Conservation (phyloP, 2,329 filamentous ascomycete species). For the Clathrospora elynae region DNA sequence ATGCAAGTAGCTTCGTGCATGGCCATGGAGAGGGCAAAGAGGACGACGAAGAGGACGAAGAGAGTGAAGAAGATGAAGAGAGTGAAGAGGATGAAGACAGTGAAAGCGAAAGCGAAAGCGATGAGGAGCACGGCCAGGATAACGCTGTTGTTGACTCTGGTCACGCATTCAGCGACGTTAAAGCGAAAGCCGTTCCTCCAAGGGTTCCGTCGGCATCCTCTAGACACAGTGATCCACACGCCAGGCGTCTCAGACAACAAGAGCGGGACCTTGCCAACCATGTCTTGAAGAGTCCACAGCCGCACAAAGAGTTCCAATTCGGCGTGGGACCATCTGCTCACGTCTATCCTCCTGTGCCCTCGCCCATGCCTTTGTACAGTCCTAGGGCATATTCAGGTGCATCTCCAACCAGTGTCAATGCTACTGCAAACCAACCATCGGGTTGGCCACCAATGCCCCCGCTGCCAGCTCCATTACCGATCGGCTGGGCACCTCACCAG, state of each 20-base stretch:
- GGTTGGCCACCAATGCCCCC: slow-evolving; percentile 30
- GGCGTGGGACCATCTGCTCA: slow-evolving; percentile 32
- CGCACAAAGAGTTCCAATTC: slow-evolving; percentile 40
- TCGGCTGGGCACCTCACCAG: slow-evolving; percentile 33
- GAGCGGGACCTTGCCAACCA: slow-evolving; percentile 44
- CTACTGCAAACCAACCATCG: slow-evolving; percentile 25
- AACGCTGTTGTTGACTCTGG: slow-evolving; percentile 13
- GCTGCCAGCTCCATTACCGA: slow-evolving; percentile 32
- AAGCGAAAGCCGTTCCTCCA: slow-evolving; percentile 27
- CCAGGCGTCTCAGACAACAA: slow-evolving; percentile 36
- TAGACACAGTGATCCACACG: slow-evolving; percentile 33
- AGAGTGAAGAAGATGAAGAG: slow-evolving; percentile 18
- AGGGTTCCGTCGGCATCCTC: slow-evolving; percentile 30
- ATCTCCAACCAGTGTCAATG: slow-evolving; percentile 30
- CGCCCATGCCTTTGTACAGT: slow-evolving; percentile 39
- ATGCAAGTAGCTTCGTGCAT: slow-evolving; percentile 42
- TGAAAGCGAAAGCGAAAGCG: slow-evolving; percentile 21
- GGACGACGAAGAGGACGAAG: slow-evolving; percentile 14
- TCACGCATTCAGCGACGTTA: slow-evolving; percentile 19
- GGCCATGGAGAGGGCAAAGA: slow-evolving; percentile 25
- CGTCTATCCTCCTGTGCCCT: slow-evolving; percentile 31
- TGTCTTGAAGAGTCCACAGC: slow-evolving; percentile 44
- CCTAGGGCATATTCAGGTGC: slow-evolving; percentile 31
- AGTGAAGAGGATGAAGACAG: slow-evolving; percentile 18
- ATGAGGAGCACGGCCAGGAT: slow-evolving; percentile 24